Evolutionary conservation across 768 basidiomycete genomes (phyloP), one percentile per base, ranked within the genome.

Genomic region (Collybia nuda): DNA sequence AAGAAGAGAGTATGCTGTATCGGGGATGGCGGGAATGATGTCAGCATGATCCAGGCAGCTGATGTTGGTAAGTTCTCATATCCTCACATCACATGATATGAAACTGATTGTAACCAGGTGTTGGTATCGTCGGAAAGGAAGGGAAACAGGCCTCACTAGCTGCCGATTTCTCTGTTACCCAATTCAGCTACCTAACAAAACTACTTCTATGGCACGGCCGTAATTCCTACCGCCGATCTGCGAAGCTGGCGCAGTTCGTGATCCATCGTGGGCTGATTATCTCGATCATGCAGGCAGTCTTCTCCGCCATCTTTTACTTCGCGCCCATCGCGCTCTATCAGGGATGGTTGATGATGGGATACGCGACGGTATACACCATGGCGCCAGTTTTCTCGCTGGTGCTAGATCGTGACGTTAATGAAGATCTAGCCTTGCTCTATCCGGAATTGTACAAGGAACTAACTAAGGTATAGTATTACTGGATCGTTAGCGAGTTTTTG

Each of bases 41-140:
- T 99, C 55, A 93, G 91, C 66, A 99, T 99, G 97, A 99, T 99
- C 54, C 97, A 98, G 63, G 97, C 97, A 1, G 97, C 97, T 2
- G 93, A 98, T 61, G 94, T 99, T 51, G 96, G 94, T 93, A 42
- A 65, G 93, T 84, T 4, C 26, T 26, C 9, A 38, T n/a, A n/a
- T 40, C 19, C 39, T 21, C 17, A 24, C 14, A 48, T 37, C 17
- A 15, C 18, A 40, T 39, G 32, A 26, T 23, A 19, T 47, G 2
- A n/a, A 36, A 42, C 48, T 48, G n/a, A 50, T 21, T 28, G 35
- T 40, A 19, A 15, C 5, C 46, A 94, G 93, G 95, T 45, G 84
- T 99, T 26, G 97, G 97, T 18, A 98, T 99, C 56, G 97, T 98
- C 15, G 97, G 97, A 17, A 98, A 99, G 67, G 97, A 98, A 75